These are phyloP conservation scores for Volvox reticuliferus DNA, from an alignment of 139 green algal species.

Conservation along the genomic window DNA sequence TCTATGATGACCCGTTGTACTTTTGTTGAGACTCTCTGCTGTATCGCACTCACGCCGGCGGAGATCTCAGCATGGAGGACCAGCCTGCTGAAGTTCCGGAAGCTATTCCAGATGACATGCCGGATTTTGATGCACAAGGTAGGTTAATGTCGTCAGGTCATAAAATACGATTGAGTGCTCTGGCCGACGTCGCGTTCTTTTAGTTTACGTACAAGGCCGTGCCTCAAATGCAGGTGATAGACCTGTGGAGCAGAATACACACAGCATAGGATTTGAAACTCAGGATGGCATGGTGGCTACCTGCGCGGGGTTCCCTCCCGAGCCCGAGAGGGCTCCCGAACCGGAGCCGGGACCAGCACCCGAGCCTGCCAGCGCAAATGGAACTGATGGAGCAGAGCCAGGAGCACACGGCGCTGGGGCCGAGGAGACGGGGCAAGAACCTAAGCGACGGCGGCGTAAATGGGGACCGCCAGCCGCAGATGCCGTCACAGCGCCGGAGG, in stretches of 20 bases:
- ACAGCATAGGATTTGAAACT: not conserved
- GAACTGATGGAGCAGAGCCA: not conserved
- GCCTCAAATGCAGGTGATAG: not conserved
- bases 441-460: conserved; percentile 21
- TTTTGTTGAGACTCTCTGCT: not conserved
- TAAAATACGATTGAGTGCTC: too few relatives aligned
- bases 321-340: not conserved
- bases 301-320: not conserved
- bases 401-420: not conserved
- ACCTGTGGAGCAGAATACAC: not conserved
- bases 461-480: conserved; percentile 22
- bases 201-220: too few relatives aligned
- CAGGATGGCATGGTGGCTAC: not conserved
- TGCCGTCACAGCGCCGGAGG: not conserved
- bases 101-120: not conserved
- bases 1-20: too few relatives aligned
- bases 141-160: too few relatives aligned
- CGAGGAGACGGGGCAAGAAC: not conserved
- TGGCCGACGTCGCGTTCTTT: too few relatives aligned
- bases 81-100: not conserved
- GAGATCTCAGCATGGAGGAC: conserved; percentile 19
- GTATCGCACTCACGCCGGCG: not conserved
- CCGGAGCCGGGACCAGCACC: not conserved
- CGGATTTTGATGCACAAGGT: not conserved
- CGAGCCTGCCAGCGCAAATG: not conserved